Evolutionary conservation across 2,329 filamentous ascomycete species (phyloP).

Genomic region (Alternaria ethzedia): DNA sequence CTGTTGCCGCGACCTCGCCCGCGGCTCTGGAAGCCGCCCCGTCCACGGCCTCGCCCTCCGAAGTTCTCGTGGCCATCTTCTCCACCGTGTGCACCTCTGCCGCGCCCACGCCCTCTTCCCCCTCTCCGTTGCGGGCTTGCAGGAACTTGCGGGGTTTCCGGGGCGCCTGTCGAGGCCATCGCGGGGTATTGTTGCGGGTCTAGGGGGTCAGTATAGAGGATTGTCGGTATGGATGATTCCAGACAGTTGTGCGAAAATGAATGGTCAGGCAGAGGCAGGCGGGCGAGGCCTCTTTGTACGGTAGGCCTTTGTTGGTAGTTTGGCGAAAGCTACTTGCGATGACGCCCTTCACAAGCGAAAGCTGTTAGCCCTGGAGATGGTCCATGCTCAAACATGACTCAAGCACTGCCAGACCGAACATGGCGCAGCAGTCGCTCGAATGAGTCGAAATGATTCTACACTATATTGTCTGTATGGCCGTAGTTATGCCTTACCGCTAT

Average conservation of each 20-base stretch:
- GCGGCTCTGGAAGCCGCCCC: slow-evolving; percentile 42
- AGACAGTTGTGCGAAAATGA: not conserved
- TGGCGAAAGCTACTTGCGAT: slow-evolving; percentile 28
- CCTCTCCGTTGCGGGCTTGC: slow-evolving; percentile 37
- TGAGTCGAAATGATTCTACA: slow-evolving; percentile 35
- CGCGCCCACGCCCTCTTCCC: slow-evolving; percentile 39
- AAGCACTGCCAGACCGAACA: slow-evolving; percentile 14
- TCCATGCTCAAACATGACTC: slow-evolving; percentile 15
- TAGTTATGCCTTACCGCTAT: not conserved
- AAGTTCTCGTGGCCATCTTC: slow-evolving; percentile 29
- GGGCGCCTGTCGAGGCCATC: slow-evolving; percentile 40
- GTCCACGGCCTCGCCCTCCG: slow-evolving; percentile 39
- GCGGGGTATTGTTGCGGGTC: slow-evolving; percentile 28
- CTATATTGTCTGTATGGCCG: not conserved
- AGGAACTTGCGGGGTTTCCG: slow-evolving; percentile 32
- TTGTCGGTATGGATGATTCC: not conserved
- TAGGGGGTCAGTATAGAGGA: slow-evolving; percentile 1
- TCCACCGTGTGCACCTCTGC: slow-evolving; percentile 31
- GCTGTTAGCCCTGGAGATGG: slow-evolving; percentile 7
- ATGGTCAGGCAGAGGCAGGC: slow-evolving; percentile 10
- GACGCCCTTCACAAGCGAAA: slow-evolving; percentile 36
- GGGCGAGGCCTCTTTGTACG: slow-evolving; percentile 25
- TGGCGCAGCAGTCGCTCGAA: slow-evolving; percentile 12
- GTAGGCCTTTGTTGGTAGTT: slow-evolving; percentile 17
- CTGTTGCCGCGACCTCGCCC: slow-evolving; percentile 42